These are phyloP conservation scores for Fusarium heterosporum DNA, from an alignment of 2,329 filamentous ascomycete species.

Conservation along the genomic window DNA sequence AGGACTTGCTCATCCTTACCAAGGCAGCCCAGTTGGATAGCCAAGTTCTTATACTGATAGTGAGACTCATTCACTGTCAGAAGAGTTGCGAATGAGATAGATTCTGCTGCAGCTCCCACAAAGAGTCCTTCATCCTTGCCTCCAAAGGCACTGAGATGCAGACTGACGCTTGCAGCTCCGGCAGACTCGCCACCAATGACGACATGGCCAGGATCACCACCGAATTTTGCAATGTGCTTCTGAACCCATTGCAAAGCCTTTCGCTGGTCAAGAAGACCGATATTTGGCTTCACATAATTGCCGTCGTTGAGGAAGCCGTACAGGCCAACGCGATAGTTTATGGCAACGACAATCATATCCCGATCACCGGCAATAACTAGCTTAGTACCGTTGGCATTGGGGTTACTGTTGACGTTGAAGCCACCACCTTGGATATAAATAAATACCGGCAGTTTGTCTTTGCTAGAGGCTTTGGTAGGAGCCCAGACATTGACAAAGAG, in stretches of 20 bases:
- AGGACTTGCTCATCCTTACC: constrained; percentile 52
- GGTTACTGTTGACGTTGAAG: constrained; percentile 62
- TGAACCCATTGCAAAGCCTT: constrained; percentile 78
- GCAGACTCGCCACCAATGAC: constrained; percentile 76
- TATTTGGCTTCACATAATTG: constrained; percentile 70
- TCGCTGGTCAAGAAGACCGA: constrained; percentile 76
- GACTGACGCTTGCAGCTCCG: constrained; percentile 72
- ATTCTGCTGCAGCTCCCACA: constrained; percentile 63
- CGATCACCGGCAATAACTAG: constrained; percentile 68
- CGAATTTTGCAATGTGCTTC: constrained; percentile 73
- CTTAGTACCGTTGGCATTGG: constrained; percentile 69
- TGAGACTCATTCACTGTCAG: constrained; percentile 60
- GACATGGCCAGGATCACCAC: constrained; percentile 75
- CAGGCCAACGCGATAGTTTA: constrained; percentile 81
- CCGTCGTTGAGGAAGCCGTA: constrained; percentile 77
- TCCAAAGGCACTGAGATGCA: constrained; percentile 70
- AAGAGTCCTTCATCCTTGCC: constrained; percentile 63
- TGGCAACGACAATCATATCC: constrained; percentile 74
- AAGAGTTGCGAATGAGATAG: constrained; percentile 63
- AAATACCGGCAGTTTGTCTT: constrained; percentile 72
- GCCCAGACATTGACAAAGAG: constrained; percentile 75
- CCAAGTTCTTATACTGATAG: constrained; percentile 65
- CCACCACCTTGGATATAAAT: constrained; percentile 70
- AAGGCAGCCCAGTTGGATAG: constrained; percentile 57
- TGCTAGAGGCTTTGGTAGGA: constrained; percentile 62